Evolutionary conservation across 352 stramenopile genomes (phyloP).

Genomic region (Plasmopara muralis): DNA sequence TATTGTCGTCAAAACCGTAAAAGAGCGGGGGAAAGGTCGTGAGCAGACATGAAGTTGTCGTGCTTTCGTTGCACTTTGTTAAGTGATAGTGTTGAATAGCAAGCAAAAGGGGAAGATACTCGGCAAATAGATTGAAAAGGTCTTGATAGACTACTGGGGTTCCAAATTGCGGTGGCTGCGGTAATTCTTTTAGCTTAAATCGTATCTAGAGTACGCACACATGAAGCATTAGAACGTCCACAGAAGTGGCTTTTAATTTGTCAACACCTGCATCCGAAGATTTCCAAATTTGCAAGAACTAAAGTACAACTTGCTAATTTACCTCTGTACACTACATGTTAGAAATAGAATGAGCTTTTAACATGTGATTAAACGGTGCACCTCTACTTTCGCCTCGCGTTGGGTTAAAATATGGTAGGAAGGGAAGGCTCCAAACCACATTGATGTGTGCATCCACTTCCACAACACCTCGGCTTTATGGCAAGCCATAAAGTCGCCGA

Average conservation of each 20-base stretch:
- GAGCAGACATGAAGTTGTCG: constrained; percentile 6
- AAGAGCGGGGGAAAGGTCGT: constrained; percentile 37
- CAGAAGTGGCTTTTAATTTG: background rate
- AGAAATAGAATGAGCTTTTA: no score
- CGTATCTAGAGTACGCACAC: constrained; percentile 23
- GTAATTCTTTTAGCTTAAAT: constrained; percentile 46
- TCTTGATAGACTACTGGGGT: constrained; percentile 16
- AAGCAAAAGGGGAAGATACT: constrained; percentile 37
- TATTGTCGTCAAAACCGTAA: constrained; percentile 31
- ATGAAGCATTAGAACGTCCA: background rate
- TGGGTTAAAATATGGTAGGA: no score
- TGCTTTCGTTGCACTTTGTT: background rate
- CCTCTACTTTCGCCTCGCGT: no score
- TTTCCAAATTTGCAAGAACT: constrained; percentile 26
- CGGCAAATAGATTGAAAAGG: constrained; percentile 29
- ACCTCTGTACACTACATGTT: constrained; percentile 13
- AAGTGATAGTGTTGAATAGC: constrained; percentile 33
- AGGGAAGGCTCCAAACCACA: no score
- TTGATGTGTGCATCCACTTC: no score
- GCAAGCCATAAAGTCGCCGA: no score
- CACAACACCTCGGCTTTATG: no score
- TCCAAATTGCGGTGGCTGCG: constrained; percentile 13
- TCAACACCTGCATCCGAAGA: constrained; percentile 32
- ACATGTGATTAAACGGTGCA: no score
- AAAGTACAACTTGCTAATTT: constrained; percentile 33